Conservation (phyloP, 352 stramenopile genomes). For the Phytophthora brassicae region DNA sequence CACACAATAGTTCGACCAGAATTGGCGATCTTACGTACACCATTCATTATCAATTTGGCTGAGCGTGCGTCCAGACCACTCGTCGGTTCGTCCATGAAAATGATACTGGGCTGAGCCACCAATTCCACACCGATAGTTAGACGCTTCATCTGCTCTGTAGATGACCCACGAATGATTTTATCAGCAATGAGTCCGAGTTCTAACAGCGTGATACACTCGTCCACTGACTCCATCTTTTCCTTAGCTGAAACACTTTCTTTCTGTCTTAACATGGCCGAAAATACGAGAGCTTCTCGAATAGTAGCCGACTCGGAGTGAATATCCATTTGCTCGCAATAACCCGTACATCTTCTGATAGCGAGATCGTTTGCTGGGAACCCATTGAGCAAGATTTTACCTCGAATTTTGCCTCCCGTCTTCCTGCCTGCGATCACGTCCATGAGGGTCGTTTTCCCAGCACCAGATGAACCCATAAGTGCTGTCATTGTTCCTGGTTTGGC, state of each 20-base stretch:
- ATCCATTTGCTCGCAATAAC: slow-evolving; percentile 88
- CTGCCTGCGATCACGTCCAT: slow-evolving; percentile 93
- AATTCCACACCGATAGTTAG: slow-evolving; percentile 90
- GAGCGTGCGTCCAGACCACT: slow-evolving; percentile 86
- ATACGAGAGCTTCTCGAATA: slow-evolving; percentile 87
- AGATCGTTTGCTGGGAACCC: slow-evolving; percentile 48
- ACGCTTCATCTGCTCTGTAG: slow-evolving; percentile 64
- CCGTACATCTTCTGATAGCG: slow-evolving; percentile 50
- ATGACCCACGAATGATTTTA: slow-evolving; percentile 58
- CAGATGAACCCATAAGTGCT: slow-evolving; percentile 72
- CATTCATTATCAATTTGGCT: slow-evolving; percentile 86
- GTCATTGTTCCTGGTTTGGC: slow-evolving; percentile 64
- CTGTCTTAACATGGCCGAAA: slow-evolving; percentile 85
- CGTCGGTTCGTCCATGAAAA: slow-evolving; percentile 91
- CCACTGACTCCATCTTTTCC: slow-evolving; percentile 50
- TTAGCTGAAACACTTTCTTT: slow-evolving; percentile 25
- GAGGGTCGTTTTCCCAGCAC: slow-evolving; percentile 92
- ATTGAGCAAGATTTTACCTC: slow-evolving; percentile 68
- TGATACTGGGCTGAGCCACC: slow-evolving; percentile 75
- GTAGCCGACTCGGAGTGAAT: slow-evolving; percentile 89
- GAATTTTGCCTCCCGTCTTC: slow-evolving; percentile 86
- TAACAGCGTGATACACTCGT: slow-evolving; percentile 59
- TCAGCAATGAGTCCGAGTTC: slow-evolving; percentile 51
- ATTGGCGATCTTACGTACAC: slow-evolving; percentile 85
- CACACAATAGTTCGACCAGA: slow-evolving; percentile 83